Base-by-base conservation (phyloP, 139 green algal genomes). In the Haematococcus lacustris region DNA sequence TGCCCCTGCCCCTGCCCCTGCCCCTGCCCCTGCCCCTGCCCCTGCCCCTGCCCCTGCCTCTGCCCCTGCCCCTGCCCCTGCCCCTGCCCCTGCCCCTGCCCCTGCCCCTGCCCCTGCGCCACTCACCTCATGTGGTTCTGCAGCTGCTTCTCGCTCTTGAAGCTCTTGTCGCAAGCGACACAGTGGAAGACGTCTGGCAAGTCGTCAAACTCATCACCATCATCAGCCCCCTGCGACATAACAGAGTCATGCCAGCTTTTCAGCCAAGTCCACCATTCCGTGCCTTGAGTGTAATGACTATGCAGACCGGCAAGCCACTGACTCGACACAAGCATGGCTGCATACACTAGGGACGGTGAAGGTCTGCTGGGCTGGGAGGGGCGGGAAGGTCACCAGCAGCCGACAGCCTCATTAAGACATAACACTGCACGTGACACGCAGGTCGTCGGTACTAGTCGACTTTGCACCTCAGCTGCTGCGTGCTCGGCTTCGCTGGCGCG, bases 121-220 rank as follows among this genome's bases (percentile, higher is more conserved):
- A n/a, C n/a, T n/a, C 57, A 87, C 78, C 78, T 83, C 70, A 97
- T 87, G 78, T 98, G 93, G 71, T 97, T 97, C 38, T 74, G 65
- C 23, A 93, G 76, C 59, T 93, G 86, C 64, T 88, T 88, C 33
- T 88, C 88, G 41, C 78, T 93, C 73, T 89, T 92, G 80, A 97
- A 98, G 23, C 75, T 73, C 83, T 98, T 98, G 50, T 95, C 87
- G 80, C 93, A 98, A 17, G 89, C 85, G 2, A 94, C 70, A 71
- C 93, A 98, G 76, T 90, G 92, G 60, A 85, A 83, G 63, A 88
- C 59, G 71, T 86, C 80, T 66, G 67, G 68, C 51, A 79, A 73
- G 28, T 73, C 77, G n/a, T n/a, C n/a, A n/a, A n/a, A n/a, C n/a
- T n/a, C n/a, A n/a, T n/a, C n/a, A n/a, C n/a, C n/a, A n/a, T 70